Evolutionary conservation across 2,329 filamentous ascomycete genomes (phyloP).

Genomic region (Pyricularia sp.): DNA sequence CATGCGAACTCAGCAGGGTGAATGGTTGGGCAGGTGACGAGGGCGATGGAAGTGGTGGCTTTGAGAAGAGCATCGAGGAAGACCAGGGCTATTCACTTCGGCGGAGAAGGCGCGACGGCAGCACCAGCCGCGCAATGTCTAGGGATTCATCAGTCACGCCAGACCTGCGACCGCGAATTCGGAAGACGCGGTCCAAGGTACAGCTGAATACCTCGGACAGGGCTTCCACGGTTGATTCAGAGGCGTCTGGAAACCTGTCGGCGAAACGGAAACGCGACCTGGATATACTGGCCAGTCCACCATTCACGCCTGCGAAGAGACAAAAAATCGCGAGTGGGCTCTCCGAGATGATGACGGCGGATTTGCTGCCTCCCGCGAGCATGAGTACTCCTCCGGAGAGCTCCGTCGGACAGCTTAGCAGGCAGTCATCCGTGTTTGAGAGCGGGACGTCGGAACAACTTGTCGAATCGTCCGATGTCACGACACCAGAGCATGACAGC

Average conservation of each 20-base stretch:
- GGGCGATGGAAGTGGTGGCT: constrained; percentile 32
- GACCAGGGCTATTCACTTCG: constrained; percentile 45
- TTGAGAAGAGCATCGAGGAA: constrained; percentile 46
- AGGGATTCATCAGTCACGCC: constrained; percentile 49
- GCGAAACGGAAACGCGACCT: constrained; percentile 32
- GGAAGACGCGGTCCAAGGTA: constrained; percentile 23
- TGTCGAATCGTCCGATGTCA: not conserved
- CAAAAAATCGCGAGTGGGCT: constrained; percentile 23
- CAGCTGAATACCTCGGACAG: constrained; percentile 6
- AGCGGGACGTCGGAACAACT: constrained; percentile 16
- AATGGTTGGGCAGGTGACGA: constrained; percentile 69
- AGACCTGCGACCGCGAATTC: constrained; percentile 41
- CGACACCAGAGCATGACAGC: not conserved
- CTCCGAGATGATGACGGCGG: constrained; percentile 15
- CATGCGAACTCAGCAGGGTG: constrained; percentile 63
- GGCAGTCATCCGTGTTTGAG: constrained; percentile 21
- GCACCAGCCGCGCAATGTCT: constrained; percentile 32
- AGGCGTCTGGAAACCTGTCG: constrained; percentile 13
- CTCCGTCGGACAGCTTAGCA: constrained; percentile 1
- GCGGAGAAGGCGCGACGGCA: constrained; percentile 40
- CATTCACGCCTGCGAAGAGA: constrained; percentile 44
- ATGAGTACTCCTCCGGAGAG: not conserved
- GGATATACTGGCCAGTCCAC: constrained; percentile 40
- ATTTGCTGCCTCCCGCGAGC: not conserved
- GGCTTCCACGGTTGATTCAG: constrained; percentile 25